Evolutionary conservation across 108 stramenopile genomes (phyloP).

Genomic region (Nitzschia inconspicua): DNA sequence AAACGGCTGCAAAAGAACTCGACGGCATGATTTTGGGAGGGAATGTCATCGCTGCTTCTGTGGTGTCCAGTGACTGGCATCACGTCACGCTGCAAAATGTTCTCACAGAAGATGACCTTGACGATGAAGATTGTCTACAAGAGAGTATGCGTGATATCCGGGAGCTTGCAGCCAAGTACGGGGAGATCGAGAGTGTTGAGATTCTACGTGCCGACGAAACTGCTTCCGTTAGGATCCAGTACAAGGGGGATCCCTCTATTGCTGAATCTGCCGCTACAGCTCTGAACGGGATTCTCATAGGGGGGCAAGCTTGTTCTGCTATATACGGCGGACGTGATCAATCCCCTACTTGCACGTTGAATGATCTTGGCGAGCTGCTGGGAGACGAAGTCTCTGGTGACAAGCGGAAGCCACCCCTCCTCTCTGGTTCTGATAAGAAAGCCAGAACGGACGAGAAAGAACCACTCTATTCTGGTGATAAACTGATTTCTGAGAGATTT

Average conservation of each 20-base stretch:
- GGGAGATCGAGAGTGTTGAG: constrained; percentile 47
- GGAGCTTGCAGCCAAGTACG: constrained; percentile 42
- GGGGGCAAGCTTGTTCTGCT: constrained; percentile 50
- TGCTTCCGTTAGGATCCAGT: constrained; percentile 21
- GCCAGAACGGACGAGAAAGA: constrained; percentile 14
- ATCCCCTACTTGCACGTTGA: background rate
- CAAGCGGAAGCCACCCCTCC: constrained; percentile 7
- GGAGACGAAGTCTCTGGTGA: background rate
- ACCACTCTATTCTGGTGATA: constrained; percentile 71
- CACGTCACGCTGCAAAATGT: constrained; percentile 51
- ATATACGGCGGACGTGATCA: background rate
- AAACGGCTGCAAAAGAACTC: constrained; percentile 37
- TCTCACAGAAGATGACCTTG: constrained; percentile 65
- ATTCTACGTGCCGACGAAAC: constrained; percentile 34
- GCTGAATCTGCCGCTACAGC: constrained; percentile 34
- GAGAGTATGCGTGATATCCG: constrained; percentile 65
- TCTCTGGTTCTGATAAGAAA: background rate
- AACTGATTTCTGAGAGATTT: constrained; percentile 72
- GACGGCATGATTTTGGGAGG: constrained; percentile 59
- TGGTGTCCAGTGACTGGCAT: background rate
- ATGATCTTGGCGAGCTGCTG: background rate
- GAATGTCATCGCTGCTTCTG: constrained; percentile 16
- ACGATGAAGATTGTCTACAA: constrained; percentile 72
- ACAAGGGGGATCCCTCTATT: constrained; percentile 18
- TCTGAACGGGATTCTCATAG: constrained; percentile 65